Evolutionary conservation across 106 monocot genomes (phyloP).

Genomic region (Phalaenopsis aphrodite): DNA sequence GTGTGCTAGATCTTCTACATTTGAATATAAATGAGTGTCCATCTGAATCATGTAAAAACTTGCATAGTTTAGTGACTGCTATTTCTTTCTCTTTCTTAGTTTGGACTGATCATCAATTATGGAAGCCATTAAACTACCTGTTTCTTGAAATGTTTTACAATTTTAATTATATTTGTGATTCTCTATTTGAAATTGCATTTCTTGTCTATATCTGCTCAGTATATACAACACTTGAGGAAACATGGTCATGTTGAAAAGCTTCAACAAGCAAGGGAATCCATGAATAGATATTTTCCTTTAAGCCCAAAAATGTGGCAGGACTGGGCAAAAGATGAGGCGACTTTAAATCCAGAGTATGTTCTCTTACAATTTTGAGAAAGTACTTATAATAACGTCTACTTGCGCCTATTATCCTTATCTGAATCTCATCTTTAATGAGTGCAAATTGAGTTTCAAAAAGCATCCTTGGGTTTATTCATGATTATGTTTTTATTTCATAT

Average conservation of each 20-base stretch:
- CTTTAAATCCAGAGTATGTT: conserved; percentile 41
- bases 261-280: conserved; percentile 57
- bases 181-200: not conserved
- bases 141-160: too few relatives aligned
- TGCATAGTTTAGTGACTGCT: not conserved
- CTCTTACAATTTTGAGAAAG: not conserved
- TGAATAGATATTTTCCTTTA: conserved; percentile 71
- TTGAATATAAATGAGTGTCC: not conserved
- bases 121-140: too few relatives aligned
- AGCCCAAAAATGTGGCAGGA: conserved; percentile 86
- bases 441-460: not conserved
- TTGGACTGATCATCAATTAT: not conserved
- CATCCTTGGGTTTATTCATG: not conserved
- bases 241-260: conserved; percentile 66
- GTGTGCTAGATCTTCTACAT: not conserved
- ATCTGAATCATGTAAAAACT: not conserved
- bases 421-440: not conserved
- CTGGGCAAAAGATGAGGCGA: conserved; percentile 74
- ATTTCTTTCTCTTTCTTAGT: not conserved
- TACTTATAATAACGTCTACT: not conserved
- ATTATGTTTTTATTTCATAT: not conserved
- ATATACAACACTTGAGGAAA: conserved; percentile 70
- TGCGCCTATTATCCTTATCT: not conserved
- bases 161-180: not conserved
- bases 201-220: conserved; percentile 33